phyloP scores from a whole-genome alignment of 257 asterid genomes.

The Verbascum thapsus region DNA sequence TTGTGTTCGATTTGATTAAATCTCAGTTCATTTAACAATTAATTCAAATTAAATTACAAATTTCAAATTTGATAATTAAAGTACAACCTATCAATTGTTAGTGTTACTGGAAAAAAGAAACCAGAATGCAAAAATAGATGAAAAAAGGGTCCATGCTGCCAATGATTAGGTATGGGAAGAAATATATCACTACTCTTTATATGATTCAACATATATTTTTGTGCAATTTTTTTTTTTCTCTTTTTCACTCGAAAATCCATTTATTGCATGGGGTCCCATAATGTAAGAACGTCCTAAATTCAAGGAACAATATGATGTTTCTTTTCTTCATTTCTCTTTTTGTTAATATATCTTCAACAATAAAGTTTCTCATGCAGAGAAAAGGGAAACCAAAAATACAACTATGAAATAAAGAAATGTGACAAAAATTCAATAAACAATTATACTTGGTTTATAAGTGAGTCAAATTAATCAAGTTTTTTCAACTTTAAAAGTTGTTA shows the following conservation, averaged over 20 bases:
- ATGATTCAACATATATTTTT: conserved; percentile 35
- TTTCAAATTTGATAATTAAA: no score
- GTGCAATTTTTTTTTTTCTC: conserved; percentile 30
- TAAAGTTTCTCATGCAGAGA: neutral
- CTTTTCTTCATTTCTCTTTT: conserved; percentile 9
- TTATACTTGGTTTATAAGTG: conserved; percentile 2
- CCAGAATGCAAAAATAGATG: neutral
- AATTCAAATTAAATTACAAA: no score
- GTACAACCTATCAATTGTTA: conserved; percentile 6
- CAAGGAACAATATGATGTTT: conserved; percentile 34
- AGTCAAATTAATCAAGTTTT: neutral
- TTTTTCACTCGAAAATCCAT: neutral
- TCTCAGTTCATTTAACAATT: no score
- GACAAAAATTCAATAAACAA: no score
- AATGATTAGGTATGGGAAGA: conserved; percentile 44
- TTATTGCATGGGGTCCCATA: conserved; percentile 22
- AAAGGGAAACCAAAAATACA: neutral
- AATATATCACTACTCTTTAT: neutral
- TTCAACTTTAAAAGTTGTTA: conserved; percentile 7
- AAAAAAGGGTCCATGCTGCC: conserved; percentile 32
- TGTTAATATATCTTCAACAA: neutral
- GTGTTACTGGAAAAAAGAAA: no score
- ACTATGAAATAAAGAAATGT: neutral
- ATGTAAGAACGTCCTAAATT: conserved; percentile 24
- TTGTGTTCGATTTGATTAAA: no score